These are phyloP conservation scores for Bipolaris bicolor DNA, from an alignment of 2,329 filamentous ascomycete genomes.

Conservation along the genomic window DNA sequence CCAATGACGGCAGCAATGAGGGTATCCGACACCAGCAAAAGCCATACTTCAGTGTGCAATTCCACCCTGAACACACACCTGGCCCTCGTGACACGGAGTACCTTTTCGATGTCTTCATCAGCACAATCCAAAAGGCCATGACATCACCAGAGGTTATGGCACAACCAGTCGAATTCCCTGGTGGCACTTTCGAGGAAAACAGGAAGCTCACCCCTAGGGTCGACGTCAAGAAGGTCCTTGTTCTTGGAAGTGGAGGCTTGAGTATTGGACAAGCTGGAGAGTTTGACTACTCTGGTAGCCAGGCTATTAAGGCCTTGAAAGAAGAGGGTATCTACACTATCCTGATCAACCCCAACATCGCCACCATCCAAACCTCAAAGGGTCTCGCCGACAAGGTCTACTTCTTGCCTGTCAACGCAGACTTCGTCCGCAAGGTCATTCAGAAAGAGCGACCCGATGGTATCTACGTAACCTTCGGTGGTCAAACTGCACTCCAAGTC, in stretches of 20 bases:
- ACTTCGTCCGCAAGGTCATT: conserved; percentile 98
- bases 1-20: conserved; percentile 97
- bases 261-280: conserved; percentile 98
- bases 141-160: conserved; percentile 70
- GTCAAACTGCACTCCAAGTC: conserved; percentile 94
- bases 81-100: conserved; percentile 95
- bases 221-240: conserved; percentile 89
- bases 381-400: conserved; percentile 98
- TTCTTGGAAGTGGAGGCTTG: conserved; percentile 91
- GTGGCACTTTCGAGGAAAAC: conserved; percentile 81
- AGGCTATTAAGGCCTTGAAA: conserved; percentile 97
- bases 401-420: conserved; percentile 94
- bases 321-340: conserved; percentile 98
- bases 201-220: conserved; percentile 77
- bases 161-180: conserved; percentile 83
- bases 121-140: conserved; percentile 76
- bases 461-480: conserved; percentile 97
- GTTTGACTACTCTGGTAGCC: conserved; percentile 97
- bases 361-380: conserved; percentile 98
- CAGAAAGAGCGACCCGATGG: conserved; percentile 92
- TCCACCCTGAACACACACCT: conserved; percentile 96
- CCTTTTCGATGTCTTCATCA: conserved; percentile 95
- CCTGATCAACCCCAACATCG: conserved; percentile 98
- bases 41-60: conserved; percentile 99
- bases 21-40: conserved; percentile 86